phyloP scores from a whole-genome alignment of 306 rosid genomes.

The Calophaca sinica region DNA sequence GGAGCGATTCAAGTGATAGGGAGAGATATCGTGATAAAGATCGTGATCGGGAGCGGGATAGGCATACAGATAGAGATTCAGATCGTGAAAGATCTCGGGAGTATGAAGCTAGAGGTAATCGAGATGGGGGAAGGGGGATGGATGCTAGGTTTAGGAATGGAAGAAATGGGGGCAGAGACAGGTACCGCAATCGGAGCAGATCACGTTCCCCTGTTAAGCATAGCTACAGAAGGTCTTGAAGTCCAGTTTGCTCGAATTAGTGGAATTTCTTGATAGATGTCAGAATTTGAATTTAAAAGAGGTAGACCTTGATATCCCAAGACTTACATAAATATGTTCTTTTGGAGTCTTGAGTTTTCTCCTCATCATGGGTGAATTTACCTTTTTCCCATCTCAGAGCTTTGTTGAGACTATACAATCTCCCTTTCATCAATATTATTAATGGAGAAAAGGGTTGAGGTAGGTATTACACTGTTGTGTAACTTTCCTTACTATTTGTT shows the following conservation, averaged over 20 bases:
- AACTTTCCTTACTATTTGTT: conserved; percentile 53
- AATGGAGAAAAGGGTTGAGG: conserved; percentile 91
- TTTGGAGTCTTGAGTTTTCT: conserved; percentile 65
- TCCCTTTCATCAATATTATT: conserved; percentile 82
- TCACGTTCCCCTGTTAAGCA: conserved; percentile 88
- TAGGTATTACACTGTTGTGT: conserved; percentile 81
- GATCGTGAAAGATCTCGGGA: conserved; percentile 84
- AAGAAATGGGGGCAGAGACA: conserved; percentile 84
- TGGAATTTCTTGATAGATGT: conserved; percentile 73
- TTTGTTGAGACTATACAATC: conserved; percentile 85
- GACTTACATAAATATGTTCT: conserved; percentile 70
- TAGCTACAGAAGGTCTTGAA: conserved; percentile 75
- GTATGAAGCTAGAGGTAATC: conserved; percentile 70
- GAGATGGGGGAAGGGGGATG: conserved; percentile 76
- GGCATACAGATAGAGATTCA: conserved; percentile 73
- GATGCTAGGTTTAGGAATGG: conserved; percentile 84
- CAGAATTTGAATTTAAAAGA: conserved; percentile 82
- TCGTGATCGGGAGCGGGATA: conserved; percentile 74
- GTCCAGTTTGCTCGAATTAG: conserved; percentile 73
- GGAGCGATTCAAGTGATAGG: conserved; percentile 80
- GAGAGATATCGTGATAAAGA: conserved; percentile 75
- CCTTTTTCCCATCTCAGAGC: conserved; percentile 87
- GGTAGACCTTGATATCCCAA: conserved; percentile 86
- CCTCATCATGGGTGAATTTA: conserved; percentile 78
- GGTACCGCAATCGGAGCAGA: conserved; percentile 81